Conservation (phyloP, 2,329 filamentous ascomycete genomes). For the Alternaria rosae region DNA sequence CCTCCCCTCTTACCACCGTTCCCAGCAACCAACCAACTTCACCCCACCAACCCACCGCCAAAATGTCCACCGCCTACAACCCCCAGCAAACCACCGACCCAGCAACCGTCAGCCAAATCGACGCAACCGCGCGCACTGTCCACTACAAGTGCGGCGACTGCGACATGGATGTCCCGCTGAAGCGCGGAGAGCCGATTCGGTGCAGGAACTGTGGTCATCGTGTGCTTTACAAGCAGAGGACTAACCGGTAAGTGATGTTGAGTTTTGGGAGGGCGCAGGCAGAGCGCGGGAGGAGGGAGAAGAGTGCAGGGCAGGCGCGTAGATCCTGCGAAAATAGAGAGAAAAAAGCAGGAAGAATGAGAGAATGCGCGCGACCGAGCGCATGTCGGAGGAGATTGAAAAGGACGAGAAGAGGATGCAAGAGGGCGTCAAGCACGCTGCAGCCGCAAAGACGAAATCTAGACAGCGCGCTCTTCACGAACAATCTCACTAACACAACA, state of each 20-base stretch:
- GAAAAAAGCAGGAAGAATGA: neutral
- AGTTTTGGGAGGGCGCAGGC: no score
- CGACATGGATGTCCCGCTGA: slow-evolving; percentile 76
- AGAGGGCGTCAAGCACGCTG: neutral
- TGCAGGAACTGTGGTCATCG: slow-evolving; percentile 95
- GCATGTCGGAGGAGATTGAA: no score
- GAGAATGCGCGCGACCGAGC: no score
- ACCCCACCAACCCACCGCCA: neutral
- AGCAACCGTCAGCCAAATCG: slow-evolving; percentile 23
- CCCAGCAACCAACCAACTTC: no score
- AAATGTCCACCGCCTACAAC: neutral
- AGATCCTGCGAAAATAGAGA: neutral
- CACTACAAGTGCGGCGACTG: slow-evolving; percentile 78
- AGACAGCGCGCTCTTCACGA: neutral
- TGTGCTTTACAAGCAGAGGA: slow-evolving; percentile 96
- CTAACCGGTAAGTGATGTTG: slow-evolving; percentile 80
- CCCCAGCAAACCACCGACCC: neutral
- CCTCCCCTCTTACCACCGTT: no score
- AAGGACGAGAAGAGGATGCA: neutral
- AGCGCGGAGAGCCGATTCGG: slow-evolving; percentile 79
- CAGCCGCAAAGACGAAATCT: neutral
- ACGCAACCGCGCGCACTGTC: slow-evolving; percentile 55
- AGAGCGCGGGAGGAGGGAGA: neutral
- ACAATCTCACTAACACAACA: slow-evolving; percentile 15
- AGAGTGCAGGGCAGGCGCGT: neutral